Base-by-base conservation (phyloP, 768 basidiomycete species). In the Imleria badia region DNA sequence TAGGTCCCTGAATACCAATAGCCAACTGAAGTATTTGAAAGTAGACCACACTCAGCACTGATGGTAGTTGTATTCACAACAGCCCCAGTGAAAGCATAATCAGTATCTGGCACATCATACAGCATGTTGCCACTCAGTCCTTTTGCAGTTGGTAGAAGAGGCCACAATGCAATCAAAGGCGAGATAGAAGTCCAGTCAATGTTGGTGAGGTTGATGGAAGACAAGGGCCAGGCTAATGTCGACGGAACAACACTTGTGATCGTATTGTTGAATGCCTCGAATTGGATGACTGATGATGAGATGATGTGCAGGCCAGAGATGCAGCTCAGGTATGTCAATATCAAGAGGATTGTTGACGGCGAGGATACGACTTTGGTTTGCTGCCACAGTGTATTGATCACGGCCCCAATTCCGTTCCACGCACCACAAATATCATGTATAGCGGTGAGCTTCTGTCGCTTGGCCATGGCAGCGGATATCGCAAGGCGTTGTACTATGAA, bases 341-440 rank as follows among this genome's bases (percentile, higher is more conserved):
- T 48, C 12, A 43, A 29, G 12, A 63, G 20, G 15, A 56, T 48
- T n/a, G 31, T 29, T 3, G 11, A 29, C 1, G 56, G 50, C 1
- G 60, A 48, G 6, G 67, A 51, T 0, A 51, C 14, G 23, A 67
- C 33, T 12, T 50, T 43, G 17, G 44, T 60, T 56, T 68, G 66
- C 23, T 56, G 42, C 64, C 64, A 67, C 14, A 68, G 6, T 1
- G 12, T 23, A 10, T 22, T 10, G 30, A 61, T 54, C 1, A 66
- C 59, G 3, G 64, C 56, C 2, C 66, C 66, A 19, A 68, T 56
- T n/a, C 66, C 64, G 2, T 45, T 53, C 66, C 66, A 67, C 7
- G 66, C 61, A 6, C 52, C 39, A 4, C 22, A 38, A 13, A 52
- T 51, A 22, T 67, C 66, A 14, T 68, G 66, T 3, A 58, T 40